Evolutionary conservation across 345 rosid genomes (phyloP), one percentile per base, ranked within the genome.

Genomic region (Salix viminalis): DNA sequence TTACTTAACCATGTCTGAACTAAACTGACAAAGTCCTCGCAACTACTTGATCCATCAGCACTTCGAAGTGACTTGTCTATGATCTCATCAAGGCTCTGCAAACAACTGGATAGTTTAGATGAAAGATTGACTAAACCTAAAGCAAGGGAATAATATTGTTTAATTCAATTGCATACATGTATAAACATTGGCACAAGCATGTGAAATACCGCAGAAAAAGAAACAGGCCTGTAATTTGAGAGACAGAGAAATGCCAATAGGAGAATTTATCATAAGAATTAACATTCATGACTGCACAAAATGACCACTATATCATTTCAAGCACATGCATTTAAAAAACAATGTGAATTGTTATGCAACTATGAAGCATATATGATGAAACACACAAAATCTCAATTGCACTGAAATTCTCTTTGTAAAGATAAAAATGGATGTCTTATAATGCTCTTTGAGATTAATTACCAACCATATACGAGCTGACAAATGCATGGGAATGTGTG

Each of bases 401-500:
- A 39, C 32, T 26, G 21, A 66, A 32, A 18, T 76, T 70, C 66
- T 19, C 46, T 61, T 72, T 16, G 41, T 28, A 39, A 48, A 23
- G 18, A 71, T 34, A 34, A 67, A 26, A 2, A 2, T 23, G 48
- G 24, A 60, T 68, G 72, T 42, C 56, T 72, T 4, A 41, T 42
- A 39, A 28, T 42, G 36, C 69, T 58, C 19, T 15, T 34, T 13
- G 28, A 23, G 65, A 66, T 41, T 70, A 87, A 66, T 41, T 70
- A 86, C 94, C 68, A 60, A 95, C 99, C 99, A 90, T 94, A 80
- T 85, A 96, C 67, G 99, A 96, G 86, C 98, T 96, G 81, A 96
- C 96, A 89, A 90, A 96, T 67, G 99, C 99, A 88, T 96, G 99
- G 28, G 99, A 94, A 82, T 96, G 99, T 26, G 98, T 96, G 77